phyloP scores from a whole-genome alignment of 805 yeast genomes.

The Clavispora carvajalis region DNA sequence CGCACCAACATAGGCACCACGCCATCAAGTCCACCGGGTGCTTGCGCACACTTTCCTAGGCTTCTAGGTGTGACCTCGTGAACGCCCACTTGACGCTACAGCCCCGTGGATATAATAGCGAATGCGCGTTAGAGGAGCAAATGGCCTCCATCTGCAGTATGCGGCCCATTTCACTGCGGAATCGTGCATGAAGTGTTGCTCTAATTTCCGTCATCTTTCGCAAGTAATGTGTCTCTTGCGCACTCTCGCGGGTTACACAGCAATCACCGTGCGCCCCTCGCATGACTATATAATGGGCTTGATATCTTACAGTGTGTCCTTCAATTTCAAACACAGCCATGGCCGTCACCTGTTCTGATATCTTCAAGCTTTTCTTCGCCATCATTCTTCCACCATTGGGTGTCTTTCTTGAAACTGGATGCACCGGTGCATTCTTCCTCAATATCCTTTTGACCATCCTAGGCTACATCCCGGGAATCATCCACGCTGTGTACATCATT shows the following conservation, averaged over 20 bases:
- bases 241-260: neutral
- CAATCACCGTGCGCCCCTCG: neutral
- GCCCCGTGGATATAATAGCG: no score
- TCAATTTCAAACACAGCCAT: no score
- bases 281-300: neutral
- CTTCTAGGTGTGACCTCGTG: no score
- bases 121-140: no score
- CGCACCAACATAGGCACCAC: no score
- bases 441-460: conserved; percentile 63
- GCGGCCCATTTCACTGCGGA: neutral
- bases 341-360: conserved; percentile 44
- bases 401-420: conserved; percentile 56
- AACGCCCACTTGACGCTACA: no score
- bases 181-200: neutral
- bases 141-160: neutral
- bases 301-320: no score
- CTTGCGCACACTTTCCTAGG: no score
- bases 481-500: conserved; percentile 60
- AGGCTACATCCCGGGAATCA: conserved; percentile 72
- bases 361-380: conserved; percentile 47
- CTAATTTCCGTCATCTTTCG: neutral
- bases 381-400: conserved; percentile 57
- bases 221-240: neutral
- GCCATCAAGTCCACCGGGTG: no score
- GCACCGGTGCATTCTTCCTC: conserved; percentile 36